phyloP scores from a whole-genome alignment of 768 basidiomycete genomes.

The Lepiota subincarnata region DNA sequence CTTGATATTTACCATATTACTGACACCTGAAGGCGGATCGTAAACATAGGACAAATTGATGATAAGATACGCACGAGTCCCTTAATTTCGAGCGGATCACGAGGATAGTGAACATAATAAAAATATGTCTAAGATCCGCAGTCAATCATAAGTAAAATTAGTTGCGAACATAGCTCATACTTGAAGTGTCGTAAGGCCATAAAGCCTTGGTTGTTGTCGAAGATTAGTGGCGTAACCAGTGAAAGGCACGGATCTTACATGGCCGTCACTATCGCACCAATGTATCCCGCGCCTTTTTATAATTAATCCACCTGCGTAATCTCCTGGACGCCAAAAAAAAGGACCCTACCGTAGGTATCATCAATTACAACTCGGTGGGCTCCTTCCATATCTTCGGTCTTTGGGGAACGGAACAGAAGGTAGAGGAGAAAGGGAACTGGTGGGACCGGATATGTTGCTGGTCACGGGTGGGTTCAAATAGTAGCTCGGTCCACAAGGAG shows the following conservation, averaged over 20 bases:
- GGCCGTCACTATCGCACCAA: conserved; percentile 30
- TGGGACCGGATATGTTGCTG: too few relatives aligned
- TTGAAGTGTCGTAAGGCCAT: conserved; percentile 34
- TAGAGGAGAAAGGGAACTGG: background rate
- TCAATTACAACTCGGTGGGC: conserved; percentile 12
- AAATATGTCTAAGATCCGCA: conserved; percentile 27
- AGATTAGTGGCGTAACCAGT: background rate
- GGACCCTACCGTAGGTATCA: conserved; percentile 20
- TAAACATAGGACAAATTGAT: background rate
- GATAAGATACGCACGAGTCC: conserved; percentile 18
- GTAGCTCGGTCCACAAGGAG: too few relatives aligned
- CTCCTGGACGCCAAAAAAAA: too few relatives aligned
- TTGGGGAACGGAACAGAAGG: background rate
- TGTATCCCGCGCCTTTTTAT: conserved; percentile 17
- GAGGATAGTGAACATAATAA: conserved; percentile 30
- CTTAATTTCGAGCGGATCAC: conserved; percentile 24
- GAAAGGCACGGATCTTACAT: conserved; percentile 20
- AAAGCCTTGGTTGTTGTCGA: conserved; percentile 22
- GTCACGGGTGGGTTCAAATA: too few relatives aligned
- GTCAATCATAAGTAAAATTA: background rate
- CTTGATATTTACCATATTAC: conserved; percentile 22
- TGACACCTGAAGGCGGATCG: conserved; percentile 20
- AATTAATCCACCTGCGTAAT: background rate
- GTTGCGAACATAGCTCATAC: conserved; percentile 13
- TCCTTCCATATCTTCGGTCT: background rate